phyloP scores from a whole-genome alignment of 2,329 filamentous ascomycete genomes.

The Nemania sp. region DNA sequence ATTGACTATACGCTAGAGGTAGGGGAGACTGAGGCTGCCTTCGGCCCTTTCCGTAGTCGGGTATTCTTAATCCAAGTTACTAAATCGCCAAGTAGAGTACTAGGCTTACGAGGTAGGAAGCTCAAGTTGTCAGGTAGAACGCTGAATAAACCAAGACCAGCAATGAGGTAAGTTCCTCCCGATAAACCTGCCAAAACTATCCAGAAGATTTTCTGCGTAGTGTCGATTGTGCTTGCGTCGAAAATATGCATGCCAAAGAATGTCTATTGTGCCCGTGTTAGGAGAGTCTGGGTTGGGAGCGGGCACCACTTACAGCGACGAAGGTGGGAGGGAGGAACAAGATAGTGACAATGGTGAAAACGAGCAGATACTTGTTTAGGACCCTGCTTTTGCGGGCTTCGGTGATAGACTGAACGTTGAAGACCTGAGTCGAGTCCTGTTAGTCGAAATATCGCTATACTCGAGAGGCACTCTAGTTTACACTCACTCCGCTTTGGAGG shows the following conservation, averaged over 20 bases:
- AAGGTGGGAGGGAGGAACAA: constrained; percentile 22
- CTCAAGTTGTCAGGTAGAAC: too few species aligned
- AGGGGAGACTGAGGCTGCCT: too few species aligned
- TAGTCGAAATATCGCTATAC: neutral
- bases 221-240: constrained; percentile 6
- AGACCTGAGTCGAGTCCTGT: constrained; percentile 11
- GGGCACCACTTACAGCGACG: constrained; percentile 15
- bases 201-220: constrained; percentile 9
- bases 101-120: too few species aligned
- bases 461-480: neutral
- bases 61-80: too few species aligned
- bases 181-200: neutral
- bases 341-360: constrained; percentile 29
- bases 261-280: constrained; percentile 2
- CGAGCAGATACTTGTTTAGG: constrained; percentile 18
- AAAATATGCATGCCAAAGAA: constrained; percentile 14
- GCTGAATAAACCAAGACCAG: constrained; percentile 18
- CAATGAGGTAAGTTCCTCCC: constrained; percentile 13
- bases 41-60: too few species aligned
- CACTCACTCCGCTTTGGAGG: constrained; percentile 4
- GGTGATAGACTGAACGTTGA: constrained; percentile 19
- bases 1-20: too few species aligned
- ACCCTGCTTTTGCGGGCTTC: constrained; percentile 8
- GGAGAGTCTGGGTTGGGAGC: neutral
- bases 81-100: too few species aligned